Evolutionary conservation across 106 monocot genomes (phyloP), one percentile per base, ranked within the genome.

Genomic region (Dendrobium chrysotoxum): DNA sequence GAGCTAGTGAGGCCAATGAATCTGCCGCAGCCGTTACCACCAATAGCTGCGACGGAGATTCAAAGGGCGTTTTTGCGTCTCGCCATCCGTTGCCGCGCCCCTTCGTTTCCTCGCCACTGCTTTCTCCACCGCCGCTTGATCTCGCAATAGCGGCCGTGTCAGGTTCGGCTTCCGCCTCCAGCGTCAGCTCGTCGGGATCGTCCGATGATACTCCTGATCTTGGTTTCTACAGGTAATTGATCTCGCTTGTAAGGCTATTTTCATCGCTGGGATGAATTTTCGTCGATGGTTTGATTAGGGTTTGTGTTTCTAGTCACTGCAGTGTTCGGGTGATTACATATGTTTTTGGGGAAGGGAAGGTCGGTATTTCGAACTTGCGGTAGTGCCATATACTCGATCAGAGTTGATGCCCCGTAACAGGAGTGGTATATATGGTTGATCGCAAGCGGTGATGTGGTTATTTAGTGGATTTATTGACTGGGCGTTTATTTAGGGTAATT

Each of bases 201-300:
- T 92, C 92, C 44, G 95, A 95, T 39, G 94, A 92, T 41, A 67
- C 84, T 20, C 81, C 84, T 7, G 95, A 95, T 82, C 83, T 88
- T 28, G 88, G 81, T 8, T 80, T 84, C 23, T 86, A 78, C 57
- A 86, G 94, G 97, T 98, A 83, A 78, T 3, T 78, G n/a, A 38
- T 30, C 11, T 28, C 0, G 11, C 12, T 26, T 7, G 6, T 7
- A 40, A 8, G n/a, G 23, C 41, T 75, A 7, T 64, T 66, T 38
- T 13, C 46, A 40, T 58, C 54, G 4, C n/a, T 21, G 26, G 9
- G 64, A 7, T 65, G 75, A 25, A 77, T 78, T n/a, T 55, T 38
- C 39, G 4, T 75, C 15, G 40, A 40, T 12, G 57, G 1, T 16
- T 53, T 55, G 55, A 47, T 75, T 40, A 41, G 82, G 81, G 54